Percentiles rank a stretch among this genome's conserved stretches.
Conservation (phyloP, 2,329 filamentous ascomycete species). For the Penicillium griseofulvum region DNA sequence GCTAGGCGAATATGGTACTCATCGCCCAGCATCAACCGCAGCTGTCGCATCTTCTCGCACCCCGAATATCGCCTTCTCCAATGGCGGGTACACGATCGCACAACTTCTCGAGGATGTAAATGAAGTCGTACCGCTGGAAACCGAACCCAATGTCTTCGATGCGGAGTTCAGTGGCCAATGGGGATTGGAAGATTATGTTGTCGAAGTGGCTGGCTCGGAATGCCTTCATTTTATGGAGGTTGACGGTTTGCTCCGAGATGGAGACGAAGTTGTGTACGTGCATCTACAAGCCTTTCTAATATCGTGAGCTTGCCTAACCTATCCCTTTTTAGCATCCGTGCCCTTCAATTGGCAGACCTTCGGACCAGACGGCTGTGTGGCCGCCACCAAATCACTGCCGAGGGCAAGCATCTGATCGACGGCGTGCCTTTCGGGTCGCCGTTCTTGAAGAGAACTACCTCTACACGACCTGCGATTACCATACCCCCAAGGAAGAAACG, state of each 20-base stretch:
- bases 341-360: constrained; percentile 72
- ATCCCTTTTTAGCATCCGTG: constrained; percentile 62
- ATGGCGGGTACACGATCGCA: constrained; percentile 66
- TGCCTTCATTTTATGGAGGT: constrained; percentile 82
- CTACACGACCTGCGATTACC: constrained; percentile 62
- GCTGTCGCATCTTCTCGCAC: constrained; percentile 33
- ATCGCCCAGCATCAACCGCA: constrained; percentile 31
- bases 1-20: constrained; percentile 14
- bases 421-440: constrained; percentile 80
- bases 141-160: constrained; percentile 43
- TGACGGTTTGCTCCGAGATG: constrained; percentile 68
- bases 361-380: constrained; percentile 70
- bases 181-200: constrained; percentile 86
- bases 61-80: constrained; percentile 37
- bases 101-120: constrained; percentile 77
- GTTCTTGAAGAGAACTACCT: constrained; percentile 57
- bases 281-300: neutral
- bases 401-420: constrained; percentile 79
- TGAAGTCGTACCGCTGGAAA: constrained; percentile 76
- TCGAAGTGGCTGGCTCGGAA: constrained; percentile 80
- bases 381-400: constrained; percentile 73
- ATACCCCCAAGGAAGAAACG: constrained; percentile 73
- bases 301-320: neutral
- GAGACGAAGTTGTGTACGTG: constrained; percentile 76
- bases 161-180: constrained; percentile 55